Evolutionary conservation across 192 early-diverging fungal genomes (phyloP).

Genomic region (Coemansia sp.): DNA sequence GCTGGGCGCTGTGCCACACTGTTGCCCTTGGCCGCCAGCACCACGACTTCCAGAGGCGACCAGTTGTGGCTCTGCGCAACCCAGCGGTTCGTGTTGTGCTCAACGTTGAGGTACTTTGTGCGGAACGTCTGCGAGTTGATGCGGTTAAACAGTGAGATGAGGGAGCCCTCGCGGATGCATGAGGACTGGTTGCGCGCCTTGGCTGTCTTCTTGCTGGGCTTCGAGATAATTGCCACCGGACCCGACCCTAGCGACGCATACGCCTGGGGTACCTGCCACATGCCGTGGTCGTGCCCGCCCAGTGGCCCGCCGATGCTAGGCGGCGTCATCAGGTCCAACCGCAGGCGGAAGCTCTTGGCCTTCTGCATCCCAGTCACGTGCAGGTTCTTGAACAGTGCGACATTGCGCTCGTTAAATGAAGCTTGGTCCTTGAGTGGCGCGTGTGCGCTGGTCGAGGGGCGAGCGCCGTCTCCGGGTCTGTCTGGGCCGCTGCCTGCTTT

Average conservation of each 20-base stretch:
- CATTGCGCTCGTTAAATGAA: conserved; percentile 48
- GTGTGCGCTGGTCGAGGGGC: conserved; percentile 42
- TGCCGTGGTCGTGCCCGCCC: conserved; percentile 5
- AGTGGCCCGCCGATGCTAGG: conserved; percentile 11
- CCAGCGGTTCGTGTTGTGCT: conserved; percentile 44
- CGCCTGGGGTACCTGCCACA: conserved; percentile 28
- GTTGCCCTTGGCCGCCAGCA: conserved; percentile 2
- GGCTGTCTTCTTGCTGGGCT: conserved; percentile 88
- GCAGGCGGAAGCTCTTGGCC: conserved; percentile 72
- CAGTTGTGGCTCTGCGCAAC: conserved; percentile 53
- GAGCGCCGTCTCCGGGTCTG: background rate
- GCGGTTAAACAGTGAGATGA: conserved; percentile 84
- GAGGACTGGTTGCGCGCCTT: conserved; percentile 74
- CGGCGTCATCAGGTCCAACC: conserved; percentile 56
- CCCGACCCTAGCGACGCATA: conserved; percentile 65
- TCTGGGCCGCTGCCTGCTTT: background rate
- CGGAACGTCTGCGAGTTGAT: conserved; percentile 87
- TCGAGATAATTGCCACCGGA: conserved; percentile 83
- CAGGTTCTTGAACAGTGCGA: conserved; percentile 68
- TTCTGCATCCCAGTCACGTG: conserved; percentile 77
- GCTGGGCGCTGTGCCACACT: background rate
- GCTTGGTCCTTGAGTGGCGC: conserved; percentile 49
- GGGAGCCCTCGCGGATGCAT: conserved; percentile 70
- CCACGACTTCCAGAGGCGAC: conserved; percentile 46
- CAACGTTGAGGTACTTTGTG: conserved; percentile 76